These are phyloP conservation scores for Leishmania mexicana DNA, from an alignment of 208 protist species.

Conservation along the genomic window DNA sequence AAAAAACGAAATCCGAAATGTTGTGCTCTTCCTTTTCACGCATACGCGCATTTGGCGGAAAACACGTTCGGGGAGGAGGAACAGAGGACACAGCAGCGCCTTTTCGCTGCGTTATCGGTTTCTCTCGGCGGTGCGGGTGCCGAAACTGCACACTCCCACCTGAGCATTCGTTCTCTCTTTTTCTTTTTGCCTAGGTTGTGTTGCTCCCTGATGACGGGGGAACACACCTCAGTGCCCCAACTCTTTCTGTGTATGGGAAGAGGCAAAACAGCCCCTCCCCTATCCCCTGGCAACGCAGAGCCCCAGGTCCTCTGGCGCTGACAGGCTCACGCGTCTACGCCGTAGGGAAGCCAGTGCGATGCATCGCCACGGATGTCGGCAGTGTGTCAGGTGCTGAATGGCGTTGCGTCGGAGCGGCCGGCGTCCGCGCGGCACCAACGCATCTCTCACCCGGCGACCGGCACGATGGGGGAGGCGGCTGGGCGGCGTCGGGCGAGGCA, in stretches of 20 bases:
- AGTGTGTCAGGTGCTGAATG: background rate
- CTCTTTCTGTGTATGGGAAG: background rate
- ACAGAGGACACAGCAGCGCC: background rate
- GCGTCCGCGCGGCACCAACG: background rate
- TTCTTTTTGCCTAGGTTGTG: background rate
- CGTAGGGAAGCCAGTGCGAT: background rate
- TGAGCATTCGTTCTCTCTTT: background rate
- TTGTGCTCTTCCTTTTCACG: background rate
- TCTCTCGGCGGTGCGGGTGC: background rate
- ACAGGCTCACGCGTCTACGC: background rate
- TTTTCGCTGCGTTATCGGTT: background rate
- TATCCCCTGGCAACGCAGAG: background rate
- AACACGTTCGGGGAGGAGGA: background rate
- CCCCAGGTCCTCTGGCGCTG: background rate
- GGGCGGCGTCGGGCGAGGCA: too few relatives aligned
- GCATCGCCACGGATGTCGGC: background rate
- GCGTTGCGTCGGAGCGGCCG: background rate
- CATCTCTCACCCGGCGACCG: background rate
- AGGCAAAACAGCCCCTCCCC: background rate
- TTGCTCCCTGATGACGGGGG: too few relatives aligned
- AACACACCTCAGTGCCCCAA: background rate
- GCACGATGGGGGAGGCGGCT: background rate
- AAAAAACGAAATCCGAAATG: background rate
- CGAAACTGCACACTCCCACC: background rate
- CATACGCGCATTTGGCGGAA: background rate